Evolutionary conservation across 345 rosid genomes (phyloP), one percentile per base, ranked within the genome.

Genomic region (Dipteronia dyeriana): DNA sequence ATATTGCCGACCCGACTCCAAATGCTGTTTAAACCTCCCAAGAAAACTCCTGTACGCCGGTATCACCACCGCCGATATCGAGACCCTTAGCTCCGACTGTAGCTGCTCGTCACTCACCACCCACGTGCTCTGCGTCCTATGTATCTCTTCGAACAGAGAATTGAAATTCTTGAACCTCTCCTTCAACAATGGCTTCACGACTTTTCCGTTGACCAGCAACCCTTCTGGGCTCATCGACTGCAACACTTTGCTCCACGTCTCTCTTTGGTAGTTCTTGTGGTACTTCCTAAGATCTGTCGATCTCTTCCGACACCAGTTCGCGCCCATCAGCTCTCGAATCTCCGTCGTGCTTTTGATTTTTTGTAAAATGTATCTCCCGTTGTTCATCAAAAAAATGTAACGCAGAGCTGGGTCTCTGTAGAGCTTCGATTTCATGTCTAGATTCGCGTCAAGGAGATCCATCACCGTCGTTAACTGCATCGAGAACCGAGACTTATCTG

Each of bases 91-190:
- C 93, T 95, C 99, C 1, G 96, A 91, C 70, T 93, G 93, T 41
- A 95, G 87, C 83, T 93, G 98, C 77, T 90, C 94, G 66, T 95
- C 97, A 38, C 90, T 86, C 66, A 93, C 97, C 41, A 95, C 89
- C 99, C 99, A 95, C 4, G 93, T 74, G 66, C 90, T 88, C 78
- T 95, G 98, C 54, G 95, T 89, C 90, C 80, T 88, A 77, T 90
- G 94, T 56, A 95, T 93, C 82, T 95, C 99, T 20, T 95, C 99
- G 54, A 95, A 91, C 93, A 87, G 0, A n/a, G 83, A 9, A 73
- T 88, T 93, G 74, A 95, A 95, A 68, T 78, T 82, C 87, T 93
- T 91, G 75, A 93, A 93, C 83, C 90, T 85, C 77, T 95, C 97
- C 76, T 93, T 95, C 73, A 95, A 75, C 64, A 87, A 89, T 1